Percentiles rank a stretch among this genome's conserved stretches.
Evolutionary conservation across 331 rosid species (phyloP).

Genomic region (Telfairia occidentalis): DNA sequence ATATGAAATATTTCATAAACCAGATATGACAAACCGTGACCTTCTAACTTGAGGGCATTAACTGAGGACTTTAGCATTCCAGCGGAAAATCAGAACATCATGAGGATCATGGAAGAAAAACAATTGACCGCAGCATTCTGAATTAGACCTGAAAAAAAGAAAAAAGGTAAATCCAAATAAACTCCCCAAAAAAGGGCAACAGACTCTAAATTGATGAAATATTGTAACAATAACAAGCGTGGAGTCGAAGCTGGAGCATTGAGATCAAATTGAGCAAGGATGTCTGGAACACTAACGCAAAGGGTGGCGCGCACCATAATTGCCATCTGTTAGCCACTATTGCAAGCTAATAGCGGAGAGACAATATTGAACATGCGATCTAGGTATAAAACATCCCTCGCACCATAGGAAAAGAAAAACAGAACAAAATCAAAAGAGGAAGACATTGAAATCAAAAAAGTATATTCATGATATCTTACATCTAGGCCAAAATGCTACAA

Average conservation of each 20-base stretch:
- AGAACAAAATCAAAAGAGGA: conserved; percentile 26
- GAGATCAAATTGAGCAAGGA: neutral
- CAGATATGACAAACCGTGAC: conserved; percentile 14
- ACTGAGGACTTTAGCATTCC: neutral
- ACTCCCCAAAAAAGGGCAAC: neutral
- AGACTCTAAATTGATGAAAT: neutral
- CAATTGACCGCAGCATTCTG: neutral
- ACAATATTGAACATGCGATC: conserved; percentile 32
- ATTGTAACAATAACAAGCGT: neutral
- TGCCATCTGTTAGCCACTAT: conserved; percentile 23
- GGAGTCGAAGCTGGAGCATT: neutral
- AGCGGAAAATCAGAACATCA: neutral
- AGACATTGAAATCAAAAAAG: conserved; percentile 11
- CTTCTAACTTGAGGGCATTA: conserved; percentile 5
- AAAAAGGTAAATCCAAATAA: neutral
- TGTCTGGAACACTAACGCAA: conserved; percentile 19
- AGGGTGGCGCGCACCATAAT: conserved; percentile 26
- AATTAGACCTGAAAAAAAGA: conserved; percentile 2
- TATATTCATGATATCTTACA: conserved; percentile 15
- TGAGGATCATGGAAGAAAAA: neutral
- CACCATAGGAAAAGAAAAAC: conserved; percentile 26
- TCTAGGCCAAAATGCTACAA: conserved; percentile 7
- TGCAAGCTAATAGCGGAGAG: conserved; percentile 25
- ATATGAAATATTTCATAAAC: conserved; percentile 3
- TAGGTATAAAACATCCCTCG: conserved; percentile 42